Base-by-base conservation (phyloP, 176 grass and related monocot species). In the Chloris gayana region DNA sequence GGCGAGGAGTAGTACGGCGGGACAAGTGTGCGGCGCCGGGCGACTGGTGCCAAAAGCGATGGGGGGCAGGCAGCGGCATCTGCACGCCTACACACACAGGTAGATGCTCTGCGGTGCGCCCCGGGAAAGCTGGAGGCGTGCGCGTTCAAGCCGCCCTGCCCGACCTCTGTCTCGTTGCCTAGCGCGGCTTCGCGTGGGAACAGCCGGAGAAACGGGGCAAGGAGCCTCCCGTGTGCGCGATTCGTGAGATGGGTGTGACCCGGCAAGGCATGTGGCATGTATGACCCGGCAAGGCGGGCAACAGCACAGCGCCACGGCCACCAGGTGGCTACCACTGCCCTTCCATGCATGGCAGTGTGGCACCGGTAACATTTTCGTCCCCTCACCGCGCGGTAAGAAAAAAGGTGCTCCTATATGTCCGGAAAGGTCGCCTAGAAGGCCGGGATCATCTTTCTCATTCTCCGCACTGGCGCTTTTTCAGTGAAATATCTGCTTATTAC, bases 21-120 rank as follows among this genome's bases (percentile, higher is more conserved):
- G 75, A 73, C 83, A 73, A 73, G 83, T 73, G 75, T 72, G 75
- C 69, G 83, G 75, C 61, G 83, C 56, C 32, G 61, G 25, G 61
- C 60, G 80, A 56, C 17, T 63, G 38, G 34, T 37, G 21, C 11
- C 21, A n/a, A 37, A 35, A 37, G 35, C 35, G 35, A 37, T 5
- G 35, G 54, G 57, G 64, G n/a, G n/a, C n/a, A n/a, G n/a, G 63
- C 46, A 39, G 68, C 68, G 60, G 42, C 76, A 66, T 15, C 46
- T 66, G 70, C 39, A 32, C 25, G 61, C 46, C 11, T 45, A 45
- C n/a, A n/a, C n/a, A n/a, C n/a, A n/a, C 44, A 45, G 44, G 14
- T 18, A 19, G 35, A 37, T 37, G 3, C 35, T 37, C n/a, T n/a
- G n/a, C n/a, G n/a, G 4, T 44, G 71, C n/a, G 38, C 74, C 67